Percentiles rank a stretch among this genome's conserved stretches.
phyloP scores from a whole-genome alignment of 352 stramenopile genomes.

The Elongisporangium senticosum region DNA sequence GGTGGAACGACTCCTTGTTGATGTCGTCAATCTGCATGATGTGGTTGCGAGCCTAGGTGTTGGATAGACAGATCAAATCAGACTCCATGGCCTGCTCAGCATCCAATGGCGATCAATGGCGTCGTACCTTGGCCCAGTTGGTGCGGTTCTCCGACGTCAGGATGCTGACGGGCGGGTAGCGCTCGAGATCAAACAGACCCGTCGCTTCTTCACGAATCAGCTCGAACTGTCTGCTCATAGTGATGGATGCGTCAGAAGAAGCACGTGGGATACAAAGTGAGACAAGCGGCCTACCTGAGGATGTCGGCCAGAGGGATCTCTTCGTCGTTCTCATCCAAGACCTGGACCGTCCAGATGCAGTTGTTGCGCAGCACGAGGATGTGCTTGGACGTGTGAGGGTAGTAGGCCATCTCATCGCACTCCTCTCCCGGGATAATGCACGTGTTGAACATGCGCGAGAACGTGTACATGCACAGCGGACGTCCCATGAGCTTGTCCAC shows the following conservation, averaged over 20 bases:
- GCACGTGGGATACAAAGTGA: not conserved
- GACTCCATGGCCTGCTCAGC: not conserved
- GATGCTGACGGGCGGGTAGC: slow-evolving; percentile 88
- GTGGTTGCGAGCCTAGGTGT: slow-evolving; percentile 57
- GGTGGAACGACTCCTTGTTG: slow-evolving; percentile 89
- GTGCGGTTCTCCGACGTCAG: slow-evolving; percentile 94
- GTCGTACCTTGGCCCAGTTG: slow-evolving; percentile 89
- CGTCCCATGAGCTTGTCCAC: slow-evolving; percentile 92
- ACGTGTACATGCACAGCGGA: slow-evolving; percentile 92
- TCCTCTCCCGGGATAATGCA: slow-evolving; percentile 92
- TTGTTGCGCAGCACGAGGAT: slow-evolving; percentile 92
- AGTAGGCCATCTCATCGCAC: slow-evolving; percentile 81
- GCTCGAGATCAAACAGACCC: slow-evolving; percentile 78
- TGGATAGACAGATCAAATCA: not conserved
- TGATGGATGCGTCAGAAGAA: not conserved
- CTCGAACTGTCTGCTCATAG: slow-evolving; percentile 62
- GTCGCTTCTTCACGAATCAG: slow-evolving; percentile 81
- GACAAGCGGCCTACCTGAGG: slow-evolving; percentile 30
- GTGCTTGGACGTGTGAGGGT: slow-evolving; percentile 89
- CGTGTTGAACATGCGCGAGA: slow-evolving; percentile 95
- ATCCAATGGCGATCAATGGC: not conserved
- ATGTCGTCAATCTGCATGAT: slow-evolving; percentile 80
- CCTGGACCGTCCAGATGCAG: slow-evolving; percentile 82
- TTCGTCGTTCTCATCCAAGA: slow-evolving; percentile 68
- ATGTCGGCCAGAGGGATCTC: slow-evolving; percentile 74